Conservation (phyloP, 257 asterid species). For the Plantago ovata region DNA sequence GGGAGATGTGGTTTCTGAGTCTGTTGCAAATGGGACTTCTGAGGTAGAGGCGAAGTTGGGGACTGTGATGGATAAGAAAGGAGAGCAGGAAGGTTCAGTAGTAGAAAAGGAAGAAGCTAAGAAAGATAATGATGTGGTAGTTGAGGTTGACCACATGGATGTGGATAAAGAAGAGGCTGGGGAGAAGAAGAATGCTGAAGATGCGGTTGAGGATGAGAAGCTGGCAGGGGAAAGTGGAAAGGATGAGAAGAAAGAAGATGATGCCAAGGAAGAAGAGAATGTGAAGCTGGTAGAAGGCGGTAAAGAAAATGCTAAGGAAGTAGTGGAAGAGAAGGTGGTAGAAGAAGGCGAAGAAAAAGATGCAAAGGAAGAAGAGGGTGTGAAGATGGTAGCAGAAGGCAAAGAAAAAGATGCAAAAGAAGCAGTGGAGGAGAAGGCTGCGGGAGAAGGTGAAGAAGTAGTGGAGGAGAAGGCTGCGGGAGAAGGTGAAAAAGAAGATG, state of each 20-base stretch:
- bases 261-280: conserved; percentile 3
- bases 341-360: conserved; percentile 19
- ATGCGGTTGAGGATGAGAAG: conserved; percentile 21
- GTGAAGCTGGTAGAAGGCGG: conserved; percentile 1
- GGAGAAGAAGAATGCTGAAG: conserved; percentile 21
- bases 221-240: conserved; percentile 21
- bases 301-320: conserved; percentile 20
- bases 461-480: conserved; percentile 1
- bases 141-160: conserved; percentile 37
- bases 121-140: conserved; percentile 21
- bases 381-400: conserved; percentile 15
- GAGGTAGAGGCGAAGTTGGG: conserved; percentile 30
- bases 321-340: conserved; percentile 11
- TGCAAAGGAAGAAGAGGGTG: conserved; percentile 20
- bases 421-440: conserved; percentile 10
- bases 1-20: conserved; percentile 40
- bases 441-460: conserved; percentile 4
- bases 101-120: conserved; percentile 28
- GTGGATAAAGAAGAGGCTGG: conserved; percentile 39
- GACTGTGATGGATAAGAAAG: conserved; percentile 22
- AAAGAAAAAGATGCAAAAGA: conserved; percentile 11
- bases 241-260: too few relatives aligned
- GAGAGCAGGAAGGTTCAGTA: conserved; percentile 24
- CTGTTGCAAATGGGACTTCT: conserved; percentile 38
- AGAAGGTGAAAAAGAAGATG: conserved; percentile 16